Conservation (phyloP, 2,329 filamentous ascomycete species). For the Xylaria multiplex region DNA sequence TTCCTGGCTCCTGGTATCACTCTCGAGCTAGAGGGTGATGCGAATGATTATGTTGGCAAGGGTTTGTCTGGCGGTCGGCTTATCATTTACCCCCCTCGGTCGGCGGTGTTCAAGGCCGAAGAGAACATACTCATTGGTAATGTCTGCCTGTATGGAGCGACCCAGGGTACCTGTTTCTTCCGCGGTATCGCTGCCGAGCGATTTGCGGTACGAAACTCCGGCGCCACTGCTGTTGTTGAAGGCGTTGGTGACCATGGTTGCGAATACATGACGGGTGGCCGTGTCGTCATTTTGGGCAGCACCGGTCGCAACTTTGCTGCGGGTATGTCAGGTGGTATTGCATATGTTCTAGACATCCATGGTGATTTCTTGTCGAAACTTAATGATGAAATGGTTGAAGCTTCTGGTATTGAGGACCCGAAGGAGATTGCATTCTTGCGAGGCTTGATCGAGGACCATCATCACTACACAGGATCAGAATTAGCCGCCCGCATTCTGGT, state of each 20-base stretch:
- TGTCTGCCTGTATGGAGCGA: constrained; percentile 94
- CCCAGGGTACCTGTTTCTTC: constrained; percentile 92
- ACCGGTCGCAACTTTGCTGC: constrained; percentile 97
- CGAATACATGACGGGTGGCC: constrained; percentile 99
- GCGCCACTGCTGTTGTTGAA: constrained; percentile 94
- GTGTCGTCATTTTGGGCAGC: constrained; percentile 84
- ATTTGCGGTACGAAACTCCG: constrained; percentile 96
- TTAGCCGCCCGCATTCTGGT: constrained; percentile 90
- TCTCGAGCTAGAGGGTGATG: constrained; percentile 91
- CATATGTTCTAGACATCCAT: constrained; percentile 90
- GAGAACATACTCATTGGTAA: constrained; percentile 96
- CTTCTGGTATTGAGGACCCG: constrained; percentile 83
- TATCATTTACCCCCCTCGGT: constrained; percentile 91
- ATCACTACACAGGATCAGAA: constrained; percentile 97
- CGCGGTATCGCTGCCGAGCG: constrained; percentile 95
- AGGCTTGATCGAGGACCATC: constrained; percentile 93
- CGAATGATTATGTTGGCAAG: constrained; percentile 98
- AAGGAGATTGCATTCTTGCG: constrained; percentile 90
- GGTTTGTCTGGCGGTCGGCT: constrained; percentile 91
- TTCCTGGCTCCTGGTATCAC: constrained; percentile 94
- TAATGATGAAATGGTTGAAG: constrained; percentile 97
- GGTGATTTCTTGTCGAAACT: constrained; percentile 92
- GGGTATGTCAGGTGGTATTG: constrained; percentile 98
- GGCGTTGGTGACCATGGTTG: constrained; percentile 96
- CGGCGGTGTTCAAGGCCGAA: constrained; percentile 92